Evolutionary conservation across 2,329 filamentous ascomycete species (phyloP).

Genomic region (Colletotrichum cuscutae): DNA sequence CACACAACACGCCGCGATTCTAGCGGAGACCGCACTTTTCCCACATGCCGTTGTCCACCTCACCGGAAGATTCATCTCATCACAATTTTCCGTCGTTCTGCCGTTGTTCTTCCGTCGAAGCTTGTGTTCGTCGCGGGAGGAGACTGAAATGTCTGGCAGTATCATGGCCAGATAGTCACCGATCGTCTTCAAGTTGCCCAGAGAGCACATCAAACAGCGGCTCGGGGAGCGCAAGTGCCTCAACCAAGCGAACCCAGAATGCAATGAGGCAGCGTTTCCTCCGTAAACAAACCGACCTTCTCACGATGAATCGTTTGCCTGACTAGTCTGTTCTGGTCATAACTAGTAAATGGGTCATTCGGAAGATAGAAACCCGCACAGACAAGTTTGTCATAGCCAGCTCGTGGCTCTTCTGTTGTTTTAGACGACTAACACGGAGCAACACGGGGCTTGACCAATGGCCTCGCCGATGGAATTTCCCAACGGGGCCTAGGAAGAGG

Average conservation of each 20-base stretch:
- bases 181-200: background rate
- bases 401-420: background rate
- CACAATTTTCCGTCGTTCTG: background rate
- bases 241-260: background rate
- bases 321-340: background rate
- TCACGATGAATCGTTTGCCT: background rate
- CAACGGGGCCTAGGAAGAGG: background rate
- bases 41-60: constrained; percentile 2
- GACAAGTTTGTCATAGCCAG: constrained; percentile 4
- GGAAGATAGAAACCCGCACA: constrained; percentile 1
- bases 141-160: background rate
- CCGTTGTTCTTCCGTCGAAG: background rate
- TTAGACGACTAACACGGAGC: constrained; percentile 4
- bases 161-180: background rate
- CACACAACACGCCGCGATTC: constrained; percentile 23
- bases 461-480: background rate
- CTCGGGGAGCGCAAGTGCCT: constrained; percentile 10
- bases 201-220: background rate
- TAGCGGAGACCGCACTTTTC: background rate
- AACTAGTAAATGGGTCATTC: background rate
- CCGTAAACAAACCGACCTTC: background rate
- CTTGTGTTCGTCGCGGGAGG: background rate
- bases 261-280: background rate
- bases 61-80: background rate
- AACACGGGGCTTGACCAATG: background rate